phyloP scores from a whole-genome alignment of 1,284 basidiomycete genomes.

The Uromyces viciae-fabae region DNA sequence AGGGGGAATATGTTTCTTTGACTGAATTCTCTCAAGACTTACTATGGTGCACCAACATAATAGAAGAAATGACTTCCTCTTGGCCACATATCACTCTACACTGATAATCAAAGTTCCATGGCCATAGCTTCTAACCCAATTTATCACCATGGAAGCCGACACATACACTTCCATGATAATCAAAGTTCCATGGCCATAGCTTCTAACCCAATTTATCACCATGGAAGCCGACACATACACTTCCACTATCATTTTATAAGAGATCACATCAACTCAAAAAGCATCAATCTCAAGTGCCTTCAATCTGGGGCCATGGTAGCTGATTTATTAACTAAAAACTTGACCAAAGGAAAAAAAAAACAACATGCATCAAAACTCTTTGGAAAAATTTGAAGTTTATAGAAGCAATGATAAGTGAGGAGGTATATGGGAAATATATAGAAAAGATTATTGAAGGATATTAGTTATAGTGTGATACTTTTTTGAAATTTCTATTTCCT shows the following conservation, averaged over 20 bases:
- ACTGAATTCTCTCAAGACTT: neutral
- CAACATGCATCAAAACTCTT: neutral
- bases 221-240: neutral
- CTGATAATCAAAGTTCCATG: slow-evolving; percentile 5
- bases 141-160: too few relatives aligned
- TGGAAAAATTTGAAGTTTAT: neutral
- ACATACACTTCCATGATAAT: too few relatives aligned
- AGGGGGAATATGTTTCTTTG: neutral
- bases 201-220: neutral
- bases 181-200: too few relatives aligned
- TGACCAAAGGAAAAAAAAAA: neutral
- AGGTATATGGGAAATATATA: neutral
- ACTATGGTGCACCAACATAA: neutral
- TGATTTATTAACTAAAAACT: neutral
- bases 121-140: too few relatives aligned
- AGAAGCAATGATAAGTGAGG: neutral
- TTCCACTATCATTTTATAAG: neutral
- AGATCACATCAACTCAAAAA: neutral
- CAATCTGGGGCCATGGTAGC: neutral
- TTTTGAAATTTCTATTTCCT: too few relatives aligned
- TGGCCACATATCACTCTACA: neutral
- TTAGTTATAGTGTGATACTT: too few relatives aligned
- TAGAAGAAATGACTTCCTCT: too few relatives aligned
- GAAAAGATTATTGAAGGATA: too few relatives aligned
- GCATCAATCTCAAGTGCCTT: neutral